Percentiles rank a stretch among this genome's conserved stretches.
Conservation (phyloP, 192 early-diverging fungal species). For the Dispira simplex region DNA sequence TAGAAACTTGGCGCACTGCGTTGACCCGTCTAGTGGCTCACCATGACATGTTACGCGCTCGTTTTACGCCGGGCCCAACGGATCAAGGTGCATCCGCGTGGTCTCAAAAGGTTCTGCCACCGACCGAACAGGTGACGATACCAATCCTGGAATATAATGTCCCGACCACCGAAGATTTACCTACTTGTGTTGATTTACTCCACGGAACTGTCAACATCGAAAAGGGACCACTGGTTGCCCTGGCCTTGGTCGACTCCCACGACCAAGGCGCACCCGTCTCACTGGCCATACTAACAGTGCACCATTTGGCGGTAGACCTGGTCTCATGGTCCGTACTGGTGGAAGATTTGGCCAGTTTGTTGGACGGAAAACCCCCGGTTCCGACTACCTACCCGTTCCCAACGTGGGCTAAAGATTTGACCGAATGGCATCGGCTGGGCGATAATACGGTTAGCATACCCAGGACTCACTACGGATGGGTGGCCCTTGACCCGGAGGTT, state of each 20-base stretch:
- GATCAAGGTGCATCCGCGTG: neutral
- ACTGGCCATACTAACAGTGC: too few relatives aligned
- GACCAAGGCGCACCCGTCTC: too few relatives aligned
- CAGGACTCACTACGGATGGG: neutral
- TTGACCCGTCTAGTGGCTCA: neutral
- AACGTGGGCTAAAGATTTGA: constrained; percentile 5
- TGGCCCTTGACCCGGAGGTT: neutral
- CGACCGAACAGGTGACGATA: neutral
- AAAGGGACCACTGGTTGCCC: neutral
- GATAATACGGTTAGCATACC: neutral
- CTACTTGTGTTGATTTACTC: neutral
- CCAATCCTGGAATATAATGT: neutral
- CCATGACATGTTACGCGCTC: constrained; percentile 3
- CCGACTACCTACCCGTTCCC: constrained; percentile 14
- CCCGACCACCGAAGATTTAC: too few relatives aligned
- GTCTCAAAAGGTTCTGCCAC: neutral
- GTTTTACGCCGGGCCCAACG: neutral
- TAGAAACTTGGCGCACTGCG: neutral
- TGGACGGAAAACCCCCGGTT: constrained; percentile 1
- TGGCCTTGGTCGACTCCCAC: constrained; percentile 6
- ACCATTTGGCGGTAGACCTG: constrained; percentile 19
- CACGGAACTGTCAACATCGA: neutral
- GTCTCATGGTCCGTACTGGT: constrained; percentile 21
- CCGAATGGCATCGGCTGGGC: neutral
- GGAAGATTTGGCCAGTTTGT: constrained; percentile 15